These are phyloP conservation scores for Talaromyces trachyspermus DNA, from an alignment of 495 filamentous ascomycete species.

Conservation along the genomic window DNA sequence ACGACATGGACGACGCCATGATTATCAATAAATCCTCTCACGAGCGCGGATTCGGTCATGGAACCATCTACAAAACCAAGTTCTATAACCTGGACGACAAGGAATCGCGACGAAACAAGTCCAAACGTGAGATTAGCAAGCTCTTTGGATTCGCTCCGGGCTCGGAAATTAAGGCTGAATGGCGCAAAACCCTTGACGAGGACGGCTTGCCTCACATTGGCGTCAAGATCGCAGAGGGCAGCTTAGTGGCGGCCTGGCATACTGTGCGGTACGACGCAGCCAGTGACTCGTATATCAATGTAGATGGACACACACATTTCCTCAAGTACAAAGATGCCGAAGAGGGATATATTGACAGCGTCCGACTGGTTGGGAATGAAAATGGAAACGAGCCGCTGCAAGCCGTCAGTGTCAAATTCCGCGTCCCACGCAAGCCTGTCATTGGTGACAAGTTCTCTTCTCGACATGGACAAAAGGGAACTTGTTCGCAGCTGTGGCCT, in stretches of 20 bases:
- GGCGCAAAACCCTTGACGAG: slow-evolving; percentile 63
- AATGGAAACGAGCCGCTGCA: slow-evolving; percentile 74
- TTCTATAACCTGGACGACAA: slow-evolving; percentile 72
- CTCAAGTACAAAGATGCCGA: slow-evolving; percentile 90
- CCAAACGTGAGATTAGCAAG: slow-evolving; percentile 52
- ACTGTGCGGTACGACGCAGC: slow-evolving; percentile 71
- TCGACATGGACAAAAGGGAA: slow-evolving; percentile 55
- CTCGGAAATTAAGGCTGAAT: slow-evolving; percentile 53
- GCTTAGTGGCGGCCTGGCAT: slow-evolving; percentile 81
- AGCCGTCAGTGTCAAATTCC: slow-evolving; percentile 82
- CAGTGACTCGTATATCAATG: slow-evolving; percentile 53
- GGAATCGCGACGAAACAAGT: slow-evolving; percentile 48
- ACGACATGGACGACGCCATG: slow-evolving; percentile 99
- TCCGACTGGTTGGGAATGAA: slow-evolving; percentile 80
- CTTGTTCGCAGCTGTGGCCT: slow-evolving; percentile 95
- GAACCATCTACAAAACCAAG: slow-evolving; percentile 96
- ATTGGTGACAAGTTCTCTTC: slow-evolving; percentile 69
- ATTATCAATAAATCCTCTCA: slow-evolving; percentile 97
- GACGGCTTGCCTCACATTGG: slow-evolving; percentile 84
- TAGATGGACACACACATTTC: slow-evolving; percentile 71
- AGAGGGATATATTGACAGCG: slow-evolving; percentile 81
- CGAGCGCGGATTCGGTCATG: slow-evolving; percentile 94
- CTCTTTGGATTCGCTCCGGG: slow-evolving; percentile 82
- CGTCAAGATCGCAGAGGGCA: slow-evolving; percentile 64
- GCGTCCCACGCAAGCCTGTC: slow-evolving; percentile 80